Conservation (phyloP, 2,329 filamentous ascomycete genomes). For the Nigrospora oryzae region DNA sequence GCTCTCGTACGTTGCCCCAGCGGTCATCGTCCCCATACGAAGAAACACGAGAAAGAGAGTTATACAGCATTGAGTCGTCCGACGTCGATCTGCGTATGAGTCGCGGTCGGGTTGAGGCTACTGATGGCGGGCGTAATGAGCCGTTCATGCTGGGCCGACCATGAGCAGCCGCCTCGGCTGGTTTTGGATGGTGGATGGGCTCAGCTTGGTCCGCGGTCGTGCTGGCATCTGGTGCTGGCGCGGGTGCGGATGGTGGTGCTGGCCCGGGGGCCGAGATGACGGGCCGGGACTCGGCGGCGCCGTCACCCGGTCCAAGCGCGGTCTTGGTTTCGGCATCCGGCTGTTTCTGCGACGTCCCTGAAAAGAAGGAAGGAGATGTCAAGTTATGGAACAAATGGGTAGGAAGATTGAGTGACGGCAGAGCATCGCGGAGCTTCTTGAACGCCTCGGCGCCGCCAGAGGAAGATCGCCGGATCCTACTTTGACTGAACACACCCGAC, state of each 20-base stretch:
- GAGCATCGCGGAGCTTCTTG: slow-evolving; percentile 45
- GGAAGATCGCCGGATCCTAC: slow-evolving; percentile 39
- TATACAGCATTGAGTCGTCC: slow-evolving; percentile 71
- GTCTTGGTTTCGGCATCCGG: slow-evolving; percentile 10
- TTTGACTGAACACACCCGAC: slow-evolving; percentile 36
- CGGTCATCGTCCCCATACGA: slow-evolving; percentile 77
- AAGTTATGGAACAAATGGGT: slow-evolving; percentile 26
- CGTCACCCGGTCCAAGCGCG: slow-evolving; percentile 10
- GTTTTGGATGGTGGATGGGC: too few relatives aligned
- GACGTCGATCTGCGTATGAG: slow-evolving; percentile 56
- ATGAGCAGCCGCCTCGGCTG: background rate
- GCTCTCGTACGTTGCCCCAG: slow-evolving; percentile 72
- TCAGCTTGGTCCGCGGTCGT: too few relatives aligned
- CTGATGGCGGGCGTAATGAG: slow-evolving; percentile 13
- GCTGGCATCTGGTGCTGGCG: background rate
- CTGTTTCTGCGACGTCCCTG: slow-evolving; percentile 19
- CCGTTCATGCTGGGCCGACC: slow-evolving; percentile 1
- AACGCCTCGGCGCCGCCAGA: slow-evolving; percentile 50
- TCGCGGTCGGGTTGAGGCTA: slow-evolving; percentile 17
- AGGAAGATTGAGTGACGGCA: slow-evolving; percentile 46
- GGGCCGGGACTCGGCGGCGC: slow-evolving; percentile 8
- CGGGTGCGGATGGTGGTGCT: background rate
- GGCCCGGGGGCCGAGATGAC: background rate
- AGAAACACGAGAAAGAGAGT: slow-evolving; percentile 68
- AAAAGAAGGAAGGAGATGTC: slow-evolving; percentile 28